Evolutionary conservation across 192 early-diverging fungal species (phyloP), one percentile per base, ranked within the genome.

Genomic region (Backusella sp.): DNA sequence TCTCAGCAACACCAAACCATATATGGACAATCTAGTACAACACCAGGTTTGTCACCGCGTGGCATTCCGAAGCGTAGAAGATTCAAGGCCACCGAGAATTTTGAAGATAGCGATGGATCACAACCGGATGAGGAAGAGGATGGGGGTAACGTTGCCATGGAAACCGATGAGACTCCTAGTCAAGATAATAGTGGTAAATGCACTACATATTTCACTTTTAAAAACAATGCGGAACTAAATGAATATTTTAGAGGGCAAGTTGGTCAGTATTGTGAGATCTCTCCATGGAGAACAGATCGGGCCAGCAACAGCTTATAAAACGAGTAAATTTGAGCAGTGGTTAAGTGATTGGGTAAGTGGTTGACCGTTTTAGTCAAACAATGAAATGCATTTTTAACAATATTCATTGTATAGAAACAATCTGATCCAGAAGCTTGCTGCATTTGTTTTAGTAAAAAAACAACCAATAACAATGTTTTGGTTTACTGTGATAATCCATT

Each of bases 381-480:
- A 12, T 11, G 37, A 39, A 39, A 39, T 39, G 8, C 6, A 21
- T 56, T 56, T 9, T 56, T 2, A n/a, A 21, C 8, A 21, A 56
- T 23, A 21, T 69, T 11, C 8, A 42, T 62, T 39, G 6, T 32
- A 76, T 39, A 87, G 86, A 88, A 88, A 76, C 68, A 80, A n/a
- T 77, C 84, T 30, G 86, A 88, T 76, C 86, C 86, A 4, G 84
- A 84, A n/a, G 77, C 83, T 12, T 88, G 86, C 68, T 88, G 86
- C 26, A 75, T 88, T 17, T 88, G 86, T 71, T 79, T 86, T 39
- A 81, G 82, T 39, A 77, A 81, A 49, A 78, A 81, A n/a, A 83
- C 83, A 8, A 79, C 80, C 26, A 79, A 73, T 21, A 76, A 77
- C 26, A 86, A 86, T 66, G 77, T 81, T 19, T 79, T 88, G 70